Evolutionary conservation across 2,329 filamentous ascomycete species (phyloP), one percentile per base, ranked within the genome.

Genomic region (Verticillium albo-atrum): DNA sequence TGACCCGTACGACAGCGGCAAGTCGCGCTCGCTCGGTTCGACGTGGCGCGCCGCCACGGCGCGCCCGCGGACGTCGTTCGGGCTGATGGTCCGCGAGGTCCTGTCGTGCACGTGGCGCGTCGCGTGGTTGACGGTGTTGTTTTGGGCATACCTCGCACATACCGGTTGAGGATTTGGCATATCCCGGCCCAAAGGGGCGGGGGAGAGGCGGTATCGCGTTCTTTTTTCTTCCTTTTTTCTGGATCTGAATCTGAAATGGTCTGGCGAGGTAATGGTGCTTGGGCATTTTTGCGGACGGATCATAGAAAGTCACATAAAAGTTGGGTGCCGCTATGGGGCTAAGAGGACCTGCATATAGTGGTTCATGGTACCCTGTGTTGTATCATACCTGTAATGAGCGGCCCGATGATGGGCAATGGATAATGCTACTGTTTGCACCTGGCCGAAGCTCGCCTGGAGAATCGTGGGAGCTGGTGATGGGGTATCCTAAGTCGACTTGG

Each of bases 101-200:
- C 81, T 79, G 73, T 81, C 78, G 9, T 87, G 83, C 52, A 67
- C 87, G 20, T 86, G 83, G 75, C 78, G 83, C 54, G 86, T 92
- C 3, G 79, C 79, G 6, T 85, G 83, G 79, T 82, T 90, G 71
- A 85, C 84, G 23, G 71, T 87, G 52, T 64, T 77, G 15, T 86
- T 87, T 71, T 95, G 90, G 79, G 78, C 79, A 30, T 90, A 86
- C 75, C 74, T 94, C 66, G 79, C 88, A 59, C 85, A 82, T 75
- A 80, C 80, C 68, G 87, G 88, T 63, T 91, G 69, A 72, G 63
- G 28, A n/a, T n/a, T 30, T 30, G 28, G 28, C 28, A 30, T 30
- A 32, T 32, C 14, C 14, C n/a, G n/a, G n/a, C n/a, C n/a, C n/a
- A n/a, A n/a, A n/a, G n/a, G n/a, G n/a, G n/a, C n/a, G n/a, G n/a